phyloP scores from a whole-genome alignment of 2,329 filamentous ascomycete species.

The Emericellopsis cladophorae region DNA sequence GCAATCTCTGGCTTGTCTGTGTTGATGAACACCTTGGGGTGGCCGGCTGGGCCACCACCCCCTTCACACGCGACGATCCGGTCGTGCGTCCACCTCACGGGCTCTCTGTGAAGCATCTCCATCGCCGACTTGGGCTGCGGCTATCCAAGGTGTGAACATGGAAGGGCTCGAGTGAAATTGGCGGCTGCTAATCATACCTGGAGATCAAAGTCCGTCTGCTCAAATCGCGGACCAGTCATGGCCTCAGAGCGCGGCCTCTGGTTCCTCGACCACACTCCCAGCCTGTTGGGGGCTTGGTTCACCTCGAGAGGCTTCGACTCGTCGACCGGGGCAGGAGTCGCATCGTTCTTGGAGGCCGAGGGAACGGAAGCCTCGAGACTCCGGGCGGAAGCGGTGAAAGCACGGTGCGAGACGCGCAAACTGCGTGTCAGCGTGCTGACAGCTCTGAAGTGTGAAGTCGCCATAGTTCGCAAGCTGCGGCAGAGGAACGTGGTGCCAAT shows the following conservation, averaged over 20 bases:
- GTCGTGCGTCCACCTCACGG: constrained; percentile 81
- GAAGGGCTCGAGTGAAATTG: background rate
- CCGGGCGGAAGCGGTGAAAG: constrained; percentile 34
- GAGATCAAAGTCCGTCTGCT: constrained; percentile 86
- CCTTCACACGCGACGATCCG: constrained; percentile 80
- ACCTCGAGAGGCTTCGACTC: constrained; percentile 31
- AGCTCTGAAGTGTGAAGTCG: constrained; percentile 32
- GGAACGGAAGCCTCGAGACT: constrained; percentile 30
- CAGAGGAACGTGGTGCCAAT: constrained; percentile 3
- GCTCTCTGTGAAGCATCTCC: constrained; percentile 90
- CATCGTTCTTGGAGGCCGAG: constrained; percentile 22
- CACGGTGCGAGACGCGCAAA: constrained; percentile 28
- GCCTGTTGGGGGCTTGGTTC: constrained; percentile 78
- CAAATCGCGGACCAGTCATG: constrained; percentile 90
- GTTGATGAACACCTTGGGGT: constrained; percentile 95
- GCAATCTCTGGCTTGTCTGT: constrained; percentile 92
- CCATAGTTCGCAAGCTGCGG: constrained; percentile 21
- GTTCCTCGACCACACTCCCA: constrained; percentile 69
- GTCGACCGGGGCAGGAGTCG: constrained; percentile 29
- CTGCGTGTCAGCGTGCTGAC: constrained; percentile 29
- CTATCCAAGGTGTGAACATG: constrained; percentile 34
- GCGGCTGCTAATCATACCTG: constrained; percentile 51
- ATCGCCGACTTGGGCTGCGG: constrained; percentile 84
- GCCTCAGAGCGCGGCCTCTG: constrained; percentile 71
- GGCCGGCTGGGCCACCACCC: constrained; percentile 78